Percentiles rank a stretch among this genome's conserved stretches.
These are phyloP conservation scores for Bipolaris bicolor DNA, from an alignment of 2,329 filamentous ascomycete genomes.

Conservation along the genomic window DNA sequence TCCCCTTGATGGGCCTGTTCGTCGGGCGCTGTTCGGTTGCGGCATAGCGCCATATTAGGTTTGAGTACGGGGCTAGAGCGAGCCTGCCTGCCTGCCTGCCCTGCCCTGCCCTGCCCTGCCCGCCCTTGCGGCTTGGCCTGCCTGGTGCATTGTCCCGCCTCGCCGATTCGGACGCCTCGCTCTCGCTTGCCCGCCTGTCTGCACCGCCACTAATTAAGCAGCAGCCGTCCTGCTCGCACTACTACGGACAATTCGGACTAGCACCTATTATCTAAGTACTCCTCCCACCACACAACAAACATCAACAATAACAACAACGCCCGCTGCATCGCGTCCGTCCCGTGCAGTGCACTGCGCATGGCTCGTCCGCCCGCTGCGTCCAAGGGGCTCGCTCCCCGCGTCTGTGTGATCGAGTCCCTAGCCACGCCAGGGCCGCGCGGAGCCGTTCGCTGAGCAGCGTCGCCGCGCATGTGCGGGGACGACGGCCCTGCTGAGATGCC, in stretches of 20 bases:
- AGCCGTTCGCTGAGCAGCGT: not conserved
- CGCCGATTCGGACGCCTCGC: constrained; percentile 8
- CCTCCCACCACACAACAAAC: too few relatives aligned
- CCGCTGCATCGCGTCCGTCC: not conserved
- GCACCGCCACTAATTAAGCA: not conserved
- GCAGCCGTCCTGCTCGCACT: not conserved
- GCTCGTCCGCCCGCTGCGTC: not conserved
- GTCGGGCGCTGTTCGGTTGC: constrained; percentile 14
- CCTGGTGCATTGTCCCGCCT: constrained; percentile 6
- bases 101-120: too few relatives aligned
- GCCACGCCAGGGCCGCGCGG: too few relatives aligned
- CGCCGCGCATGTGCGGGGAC: not conserved
- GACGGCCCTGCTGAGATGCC: not conserved
- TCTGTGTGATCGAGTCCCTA: too few relatives aligned
- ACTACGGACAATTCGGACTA: too few relatives aligned
- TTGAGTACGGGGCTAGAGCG: constrained; percentile 3
- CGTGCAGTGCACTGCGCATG: not conserved
- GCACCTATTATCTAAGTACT: too few relatives aligned
- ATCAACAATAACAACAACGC: not conserved
- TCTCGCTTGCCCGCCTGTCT: not conserved
- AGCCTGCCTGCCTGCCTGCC: not conserved
- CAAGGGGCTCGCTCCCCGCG: too few relatives aligned
- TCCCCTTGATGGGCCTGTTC: constrained; percentile 22
- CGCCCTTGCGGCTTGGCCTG: not conserved
- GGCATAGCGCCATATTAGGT: constrained; percentile 16